phyloP scores from a whole-genome alignment of 768 basidiomycete genomes.

The Lentinula lateritia region DNA sequence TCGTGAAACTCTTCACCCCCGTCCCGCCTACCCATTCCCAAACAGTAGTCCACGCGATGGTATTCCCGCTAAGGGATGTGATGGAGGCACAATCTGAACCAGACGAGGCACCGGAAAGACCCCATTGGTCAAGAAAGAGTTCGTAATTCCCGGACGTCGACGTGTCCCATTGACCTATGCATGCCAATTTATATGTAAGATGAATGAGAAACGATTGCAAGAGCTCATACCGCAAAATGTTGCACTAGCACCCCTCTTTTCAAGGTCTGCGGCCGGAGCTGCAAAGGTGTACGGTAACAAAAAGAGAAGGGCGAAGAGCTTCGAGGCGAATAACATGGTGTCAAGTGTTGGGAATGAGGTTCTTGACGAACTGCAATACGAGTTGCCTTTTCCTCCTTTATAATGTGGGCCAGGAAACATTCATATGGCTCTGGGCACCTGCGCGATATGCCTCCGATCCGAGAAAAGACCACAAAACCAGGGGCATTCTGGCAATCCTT shows the following conservation, averaged over 20 bases:
- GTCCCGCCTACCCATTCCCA: conserved; percentile 42
- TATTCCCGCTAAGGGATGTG: conserved; percentile 21
- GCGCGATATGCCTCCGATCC: background rate
- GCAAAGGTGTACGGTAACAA: conserved; percentile 11
- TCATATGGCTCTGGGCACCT: background rate
- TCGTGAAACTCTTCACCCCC: conserved; percentile 58
- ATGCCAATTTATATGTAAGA: background rate
- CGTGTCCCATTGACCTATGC: conserved; percentile 46
- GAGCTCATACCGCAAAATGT: background rate
- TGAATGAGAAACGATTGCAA: background rate
- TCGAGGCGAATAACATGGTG: conserved; percentile 14
- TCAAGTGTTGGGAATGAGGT: background rate
- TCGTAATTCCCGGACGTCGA: conserved; percentile 41
- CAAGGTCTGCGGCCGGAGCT: conserved; percentile 18
- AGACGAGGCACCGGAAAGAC: conserved; percentile 21
- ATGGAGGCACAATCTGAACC: conserved; percentile 37
- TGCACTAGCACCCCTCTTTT: conserved; percentile 30
- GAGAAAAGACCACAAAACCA: background rate
- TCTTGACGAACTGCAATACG: background rate
- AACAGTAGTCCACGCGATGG: conserved; percentile 30
- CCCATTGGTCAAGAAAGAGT: conserved; percentile 46
- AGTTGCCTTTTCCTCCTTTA: background rate
- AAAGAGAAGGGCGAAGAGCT: conserved; percentile 19
- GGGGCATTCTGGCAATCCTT: background rate
- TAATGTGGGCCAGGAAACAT: background rate